Conservation (phyloP, 2,329 filamentous ascomycete genomes). For the Fusarium sp. region DNA sequence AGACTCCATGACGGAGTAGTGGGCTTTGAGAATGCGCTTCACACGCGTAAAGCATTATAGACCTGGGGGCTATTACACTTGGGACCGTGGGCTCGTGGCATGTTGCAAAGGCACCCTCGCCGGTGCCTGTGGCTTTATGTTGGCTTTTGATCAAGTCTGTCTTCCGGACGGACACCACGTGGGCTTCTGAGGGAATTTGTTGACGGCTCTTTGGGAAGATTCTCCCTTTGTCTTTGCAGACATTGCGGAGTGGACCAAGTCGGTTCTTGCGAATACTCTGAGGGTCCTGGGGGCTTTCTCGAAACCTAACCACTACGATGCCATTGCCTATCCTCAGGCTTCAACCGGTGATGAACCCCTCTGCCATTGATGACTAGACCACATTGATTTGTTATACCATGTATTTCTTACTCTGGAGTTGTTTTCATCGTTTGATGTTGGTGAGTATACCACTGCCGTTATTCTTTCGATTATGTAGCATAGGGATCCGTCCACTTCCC, state of each 20-base stretch:
- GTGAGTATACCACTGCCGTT: conserved; percentile 46
- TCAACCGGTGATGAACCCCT: conserved; percentile 33
- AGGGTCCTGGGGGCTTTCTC: conserved; percentile 55
- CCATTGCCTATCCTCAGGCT: conserved; percentile 32
- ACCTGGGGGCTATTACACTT: conserved; percentile 65
- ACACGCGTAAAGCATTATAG: conserved; percentile 58
- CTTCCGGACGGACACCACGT: conserved; percentile 45
- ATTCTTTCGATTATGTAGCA: conserved; percentile 41
- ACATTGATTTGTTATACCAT: conserved; percentile 32
- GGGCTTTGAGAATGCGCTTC: conserved; percentile 66
- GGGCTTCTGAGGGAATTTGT: conserved; percentile 58
- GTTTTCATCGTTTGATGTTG: conserved; percentile 41
- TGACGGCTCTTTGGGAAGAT: conserved; percentile 51
- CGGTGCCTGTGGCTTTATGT: conserved; percentile 50
- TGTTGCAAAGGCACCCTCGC: conserved; percentile 32
- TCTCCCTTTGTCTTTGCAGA: conserved; percentile 31
- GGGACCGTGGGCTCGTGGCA: conserved; percentile 56
- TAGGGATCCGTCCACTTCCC: conserved; percentile 32
- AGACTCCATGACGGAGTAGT: conserved; percentile 54
- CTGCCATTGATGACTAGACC: conserved; percentile 30
- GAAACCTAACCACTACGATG: conserved; percentile 36
- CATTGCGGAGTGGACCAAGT: conserved; percentile 48
- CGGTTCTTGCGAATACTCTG: conserved; percentile 53
- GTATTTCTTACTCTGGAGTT: conserved; percentile 31
- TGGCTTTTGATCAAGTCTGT: conserved; percentile 46